Base-by-base conservation (phyloP, 106 monocot genomes). In the Apostasia ramifera region DNA sequence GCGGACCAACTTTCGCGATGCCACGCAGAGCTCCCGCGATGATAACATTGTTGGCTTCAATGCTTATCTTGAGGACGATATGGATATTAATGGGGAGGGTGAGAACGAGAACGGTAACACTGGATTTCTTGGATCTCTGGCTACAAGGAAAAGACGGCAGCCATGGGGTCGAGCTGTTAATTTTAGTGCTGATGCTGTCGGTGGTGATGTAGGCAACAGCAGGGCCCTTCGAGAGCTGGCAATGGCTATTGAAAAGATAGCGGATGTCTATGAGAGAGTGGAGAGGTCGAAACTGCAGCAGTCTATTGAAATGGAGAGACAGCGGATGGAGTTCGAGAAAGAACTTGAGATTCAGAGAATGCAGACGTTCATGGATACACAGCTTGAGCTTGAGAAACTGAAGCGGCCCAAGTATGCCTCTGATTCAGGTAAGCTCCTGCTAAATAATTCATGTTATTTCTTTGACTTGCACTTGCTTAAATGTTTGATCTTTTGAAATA, bases 291-390 rank as follows among this genome's bases (percentile, higher is more conserved):
- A 85, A 59, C 81, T 75, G 74, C 70, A 74, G 72, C 85, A 85
- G 78, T 66, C 79, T 69, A 55, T 81, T 43, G 78, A 85, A 68
- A 15, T 85, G 68, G 85, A 85, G 69, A 78, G 61, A 69, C 74
- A 81, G 61, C 65, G 81, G 75, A 85, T 81, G 78, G 81, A 85
- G 65, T 76, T 81, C 45, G 78, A 70, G 1, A 85, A 81, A 72
- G 81, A 78, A 3, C 45, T 85, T 8, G 85, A 85, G 68, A 72
- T 81, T 57, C 75, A 81, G 66, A 57, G 85, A 69, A 85, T 85
- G 85, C 71, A 79, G 68, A 69, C 81, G 75, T 75, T 85, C 53
- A 73, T 76, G 75, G 85, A 85, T 45, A 64, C 65, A 4, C 77
- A 71, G 54, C 69, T 85, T 44, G 70, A 81, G 61, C 62, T 83